Conservation (phyloP, 208 protist genomes). For the Trypanosoma mega region DNA sequence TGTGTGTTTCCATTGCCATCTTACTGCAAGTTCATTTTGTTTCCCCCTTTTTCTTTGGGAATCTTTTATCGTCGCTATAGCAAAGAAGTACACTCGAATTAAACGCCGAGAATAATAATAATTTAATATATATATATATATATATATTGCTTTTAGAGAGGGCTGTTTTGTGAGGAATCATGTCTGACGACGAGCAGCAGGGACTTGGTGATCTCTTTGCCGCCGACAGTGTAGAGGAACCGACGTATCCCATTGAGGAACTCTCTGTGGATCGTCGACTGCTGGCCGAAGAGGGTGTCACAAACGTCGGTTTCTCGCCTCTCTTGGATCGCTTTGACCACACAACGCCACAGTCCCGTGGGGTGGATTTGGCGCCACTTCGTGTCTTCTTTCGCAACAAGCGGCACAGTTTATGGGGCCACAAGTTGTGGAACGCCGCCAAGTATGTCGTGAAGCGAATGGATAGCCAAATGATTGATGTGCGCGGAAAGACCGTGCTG, state of each 20-base stretch:
- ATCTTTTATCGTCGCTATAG: no score
- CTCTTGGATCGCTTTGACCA: conserved; percentile 51
- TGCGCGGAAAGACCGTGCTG: conserved; percentile 67
- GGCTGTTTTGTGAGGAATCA: no score
- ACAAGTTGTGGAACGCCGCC: conserved; percentile 86
- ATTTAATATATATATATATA: conserved; percentile 2
- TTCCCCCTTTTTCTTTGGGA: not conserved
- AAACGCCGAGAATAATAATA: not conserved
- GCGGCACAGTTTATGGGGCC: conserved; percentile 87
- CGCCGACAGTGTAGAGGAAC: conserved; percentile 19
- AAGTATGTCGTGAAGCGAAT: conserved; percentile 90
- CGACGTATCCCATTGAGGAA: conserved; percentile 56
- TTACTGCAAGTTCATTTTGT: not conserved
- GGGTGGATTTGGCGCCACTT: conserved; percentile 29
- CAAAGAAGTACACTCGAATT: no score
- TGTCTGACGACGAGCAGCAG: conserved; percentile 42
- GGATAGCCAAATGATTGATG: conserved; percentile 68
- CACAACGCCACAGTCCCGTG: not conserved
- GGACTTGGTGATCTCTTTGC: conserved; percentile 57
- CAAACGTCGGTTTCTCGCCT: conserved; percentile 49
- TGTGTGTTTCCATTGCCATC: not conserved
- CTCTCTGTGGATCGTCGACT: conserved; percentile 45
- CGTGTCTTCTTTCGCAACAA: conserved; percentile 72
- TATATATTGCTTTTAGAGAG: not conserved
- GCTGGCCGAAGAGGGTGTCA: conserved; percentile 42